Percentiles rank a stretch among this genome's conserved stretches.
Evolutionary conservation across 2,329 filamentous ascomycete genomes (phyloP).

Genomic region (Apiospora rasikravindrae): DNA sequence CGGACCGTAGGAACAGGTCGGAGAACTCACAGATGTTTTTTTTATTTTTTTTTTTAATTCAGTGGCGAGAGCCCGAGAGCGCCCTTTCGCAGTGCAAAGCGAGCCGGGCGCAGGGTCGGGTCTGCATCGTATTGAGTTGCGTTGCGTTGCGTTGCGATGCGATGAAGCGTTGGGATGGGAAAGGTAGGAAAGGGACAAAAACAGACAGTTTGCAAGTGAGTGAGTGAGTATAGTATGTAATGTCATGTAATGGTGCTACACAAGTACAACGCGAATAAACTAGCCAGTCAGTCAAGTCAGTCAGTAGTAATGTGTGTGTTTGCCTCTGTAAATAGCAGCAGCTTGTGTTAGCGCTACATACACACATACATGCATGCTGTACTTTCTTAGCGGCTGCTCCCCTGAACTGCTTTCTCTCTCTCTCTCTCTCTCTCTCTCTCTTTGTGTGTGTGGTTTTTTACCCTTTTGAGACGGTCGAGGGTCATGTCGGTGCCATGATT

Average conservation of each 20-base stretch:
- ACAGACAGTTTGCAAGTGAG: not conserved
- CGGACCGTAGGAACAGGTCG: not conserved
- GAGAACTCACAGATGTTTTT: constrained; percentile 14
- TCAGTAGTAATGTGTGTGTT: not conserved
- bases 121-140: not conserved
- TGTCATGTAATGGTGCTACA: too few relatives aligned
- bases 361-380: too few relatives aligned
- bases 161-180: not conserved
- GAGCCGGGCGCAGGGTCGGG: not conserved
- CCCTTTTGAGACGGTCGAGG: constrained; percentile 9
- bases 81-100: not conserved
- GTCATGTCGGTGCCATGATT: not conserved
- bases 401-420: too few relatives aligned
- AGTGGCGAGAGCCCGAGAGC: constrained; percentile 9
- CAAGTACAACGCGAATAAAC: not conserved
- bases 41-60: too few relatives aligned
- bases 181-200: too few relatives aligned
- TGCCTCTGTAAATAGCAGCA: not conserved
- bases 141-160: not conserved
- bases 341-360: too few relatives aligned
- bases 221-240: too few relatives aligned
- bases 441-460: not conserved
- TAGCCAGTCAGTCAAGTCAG: not conserved
- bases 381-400: not conserved
- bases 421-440: not conserved